phyloP scores from a whole-genome alignment of 2,329 filamentous ascomycete species.

The Fusarium chuoi region DNA sequence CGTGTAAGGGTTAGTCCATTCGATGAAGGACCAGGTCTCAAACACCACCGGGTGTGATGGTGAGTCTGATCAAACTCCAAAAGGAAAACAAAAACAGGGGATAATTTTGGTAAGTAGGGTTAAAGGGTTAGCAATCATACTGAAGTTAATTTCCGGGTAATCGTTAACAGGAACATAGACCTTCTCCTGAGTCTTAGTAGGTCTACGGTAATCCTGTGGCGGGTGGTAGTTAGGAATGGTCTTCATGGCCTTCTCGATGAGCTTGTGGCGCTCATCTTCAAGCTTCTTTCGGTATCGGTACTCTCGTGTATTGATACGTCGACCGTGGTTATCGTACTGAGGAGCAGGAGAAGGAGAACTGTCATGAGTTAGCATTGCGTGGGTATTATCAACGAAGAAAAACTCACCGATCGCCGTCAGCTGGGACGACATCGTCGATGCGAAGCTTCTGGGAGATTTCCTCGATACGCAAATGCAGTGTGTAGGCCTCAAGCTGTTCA shows the following conservation, averaged over 20 bases:
- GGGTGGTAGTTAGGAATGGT: conserved; percentile 99
- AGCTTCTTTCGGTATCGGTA: conserved; percentile 98
- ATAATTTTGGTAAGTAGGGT: conserved; percentile 71
- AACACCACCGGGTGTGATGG: conserved; percentile 47
- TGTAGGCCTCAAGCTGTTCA: conserved; percentile 97
- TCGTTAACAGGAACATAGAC: conserved; percentile 99
- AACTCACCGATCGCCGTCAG: conserved; percentile 91
- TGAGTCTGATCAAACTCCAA: conserved; percentile 60
- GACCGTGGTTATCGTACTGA: conserved; percentile 99
- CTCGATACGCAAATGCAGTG: conserved; percentile 94
- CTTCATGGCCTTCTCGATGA: conserved; percentile 99
- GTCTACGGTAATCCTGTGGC: conserved; percentile 96
- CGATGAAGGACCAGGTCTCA: conserved; percentile 49
- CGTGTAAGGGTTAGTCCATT: conserved; percentile 44
- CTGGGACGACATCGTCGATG: conserved; percentile 98
- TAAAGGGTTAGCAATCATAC: conserved; percentile 99
- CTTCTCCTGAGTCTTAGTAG: conserved; percentile 99
- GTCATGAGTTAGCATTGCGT: conserved; percentile 27
- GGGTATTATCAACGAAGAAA: neutral
- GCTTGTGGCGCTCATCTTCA: conserved; percentile 98
- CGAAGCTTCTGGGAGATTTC: conserved; percentile 99
- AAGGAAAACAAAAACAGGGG: conserved; percentile 51
- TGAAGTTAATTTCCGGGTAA: conserved; percentile 99
- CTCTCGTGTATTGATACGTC: conserved; percentile 98
- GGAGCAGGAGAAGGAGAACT: conserved; percentile 96